Percentiles rank a stretch among this genome's conserved stretches.
Evolutionary conservation across 495 filamentous ascomycete genomes (phyloP).

Genomic region (Penicillium paradoxum): DNA sequence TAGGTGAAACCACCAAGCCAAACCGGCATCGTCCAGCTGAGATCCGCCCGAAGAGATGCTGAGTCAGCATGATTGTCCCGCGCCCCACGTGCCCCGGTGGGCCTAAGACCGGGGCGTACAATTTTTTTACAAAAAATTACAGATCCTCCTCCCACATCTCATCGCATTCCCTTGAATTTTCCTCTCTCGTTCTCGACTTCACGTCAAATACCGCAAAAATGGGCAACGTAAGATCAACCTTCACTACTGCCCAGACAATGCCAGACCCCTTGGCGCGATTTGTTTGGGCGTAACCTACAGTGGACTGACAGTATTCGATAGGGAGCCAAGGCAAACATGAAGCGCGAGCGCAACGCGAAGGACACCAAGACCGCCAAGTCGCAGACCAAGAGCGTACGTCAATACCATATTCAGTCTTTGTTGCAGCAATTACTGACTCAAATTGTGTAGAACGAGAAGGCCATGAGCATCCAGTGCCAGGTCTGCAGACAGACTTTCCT

Average conservation of each 20-base stretch:
- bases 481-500: conserved; percentile 27
- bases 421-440: background rate
- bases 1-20: too few relatives aligned
- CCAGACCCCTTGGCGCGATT: background rate
- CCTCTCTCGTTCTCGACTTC: background rate
- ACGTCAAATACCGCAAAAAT: conserved; percentile 11
- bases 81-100: conserved; percentile 6
- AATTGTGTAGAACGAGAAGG: conserved; percentile 23
- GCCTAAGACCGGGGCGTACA: background rate
- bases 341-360: conserved; percentile 26
- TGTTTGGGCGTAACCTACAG: background rate
- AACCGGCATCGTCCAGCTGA: too few relatives aligned
- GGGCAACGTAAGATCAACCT: conserved; percentile 18
- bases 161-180: background rate
- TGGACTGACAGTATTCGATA: conserved; percentile 16
- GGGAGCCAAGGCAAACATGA: conserved; percentile 26
- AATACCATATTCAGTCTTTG: background rate
- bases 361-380: conserved; percentile 21
- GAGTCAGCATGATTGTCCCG: background rate
- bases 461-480: conserved; percentile 27
- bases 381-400: conserved; percentile 23
- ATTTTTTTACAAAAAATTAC: conserved; percentile 9
- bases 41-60: too few relatives aligned
- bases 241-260: background rate
- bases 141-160: background rate